Conservation (phyloP, 805 yeast genomes). For the Sugiyamaella chiloensis region DNA sequence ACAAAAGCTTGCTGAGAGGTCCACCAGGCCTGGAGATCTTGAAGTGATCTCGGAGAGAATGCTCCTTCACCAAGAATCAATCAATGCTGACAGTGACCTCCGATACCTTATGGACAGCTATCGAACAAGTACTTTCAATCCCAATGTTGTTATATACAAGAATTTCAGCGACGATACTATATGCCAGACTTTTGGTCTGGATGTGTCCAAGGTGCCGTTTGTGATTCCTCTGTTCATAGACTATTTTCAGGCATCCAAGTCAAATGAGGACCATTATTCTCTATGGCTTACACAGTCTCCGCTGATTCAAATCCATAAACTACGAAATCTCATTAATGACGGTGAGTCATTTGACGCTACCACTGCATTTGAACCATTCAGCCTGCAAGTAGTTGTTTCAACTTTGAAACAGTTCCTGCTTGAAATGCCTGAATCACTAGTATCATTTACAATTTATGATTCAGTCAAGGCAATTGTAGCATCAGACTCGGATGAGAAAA, state of each 20-base stretch:
- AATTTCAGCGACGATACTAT: slow-evolving; percentile 56
- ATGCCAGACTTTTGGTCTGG: slow-evolving; percentile 78
- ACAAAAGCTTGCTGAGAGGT: slow-evolving; percentile 55
- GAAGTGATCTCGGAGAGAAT: slow-evolving; percentile 13
- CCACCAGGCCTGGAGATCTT: slow-evolving; percentile 40
- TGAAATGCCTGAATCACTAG: slow-evolving; percentile 72
- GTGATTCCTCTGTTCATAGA: slow-evolving; percentile 57
- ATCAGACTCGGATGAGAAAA: not conserved
- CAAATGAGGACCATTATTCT: slow-evolving; percentile 34
- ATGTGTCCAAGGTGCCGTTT: slow-evolving; percentile 60
- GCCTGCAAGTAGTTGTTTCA: slow-evolving; percentile 53
- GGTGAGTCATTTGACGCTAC: slow-evolving; percentile 32
- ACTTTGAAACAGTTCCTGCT: slow-evolving; percentile 62
- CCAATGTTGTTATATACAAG: slow-evolving; percentile 66
- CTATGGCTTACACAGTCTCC: slow-evolving; percentile 51
- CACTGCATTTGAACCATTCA: slow-evolving; percentile 39
- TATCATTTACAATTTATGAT: slow-evolving; percentile 61
- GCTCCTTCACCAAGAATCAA: slow-evolving; percentile 40
- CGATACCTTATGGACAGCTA: slow-evolving; percentile 56
- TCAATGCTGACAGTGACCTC: slow-evolving; percentile 64
- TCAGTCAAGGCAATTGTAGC: slow-evolving; percentile 45
- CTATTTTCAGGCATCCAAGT: slow-evolving; percentile 37
- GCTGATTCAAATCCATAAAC: slow-evolving; percentile 53
- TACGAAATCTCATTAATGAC: slow-evolving; percentile 44
- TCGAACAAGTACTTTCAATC: slow-evolving; percentile 69